Evolutionary conservation across 176 grass and related monocot genomes (phyloP).

Genomic region (Bromus sterilis): DNA sequence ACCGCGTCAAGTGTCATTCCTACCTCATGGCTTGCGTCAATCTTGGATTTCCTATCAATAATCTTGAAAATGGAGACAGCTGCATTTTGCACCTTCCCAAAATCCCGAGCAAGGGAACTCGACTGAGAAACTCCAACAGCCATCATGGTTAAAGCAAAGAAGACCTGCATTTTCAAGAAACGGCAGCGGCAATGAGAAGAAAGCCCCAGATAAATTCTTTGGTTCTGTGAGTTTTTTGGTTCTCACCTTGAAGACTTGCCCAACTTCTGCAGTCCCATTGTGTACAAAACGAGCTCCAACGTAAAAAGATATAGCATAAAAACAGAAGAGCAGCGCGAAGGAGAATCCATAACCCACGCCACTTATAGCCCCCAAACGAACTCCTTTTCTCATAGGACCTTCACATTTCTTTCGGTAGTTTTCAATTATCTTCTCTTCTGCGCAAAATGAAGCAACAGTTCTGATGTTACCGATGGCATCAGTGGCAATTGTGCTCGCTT

Average conservation of each 20-base stretch:
- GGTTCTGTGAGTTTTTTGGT: background rate
- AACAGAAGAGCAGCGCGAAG: slow-evolving; percentile 50
- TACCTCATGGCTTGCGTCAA: slow-evolving; percentile 52
- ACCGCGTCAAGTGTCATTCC: slow-evolving; percentile 30
- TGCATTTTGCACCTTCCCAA: slow-evolving; percentile 49
- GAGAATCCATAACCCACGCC: slow-evolving; percentile 60
- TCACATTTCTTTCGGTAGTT: slow-evolving; percentile 55
- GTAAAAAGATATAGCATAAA: slow-evolving; percentile 65
- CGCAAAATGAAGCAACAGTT: slow-evolving; percentile 62
- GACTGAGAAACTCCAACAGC: slow-evolving; percentile 50
- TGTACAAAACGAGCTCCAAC: slow-evolving; percentile 51
- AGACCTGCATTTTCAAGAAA: slow-evolving; percentile 43
- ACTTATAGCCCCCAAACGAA: slow-evolving; percentile 52
- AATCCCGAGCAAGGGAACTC: slow-evolving; percentile 50
- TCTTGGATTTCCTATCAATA: slow-evolving; percentile 58
- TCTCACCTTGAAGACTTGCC: slow-evolving; percentile 57
- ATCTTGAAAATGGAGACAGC: slow-evolving; percentile 63
- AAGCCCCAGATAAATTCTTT: background rate
- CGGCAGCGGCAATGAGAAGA: background rate
- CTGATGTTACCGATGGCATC: slow-evolving; percentile 63
- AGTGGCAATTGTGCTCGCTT: slow-evolving; percentile 70
- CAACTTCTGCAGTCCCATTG: slow-evolving; percentile 37
- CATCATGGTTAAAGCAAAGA: slow-evolving; percentile 71
- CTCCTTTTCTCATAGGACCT: slow-evolving; percentile 42
- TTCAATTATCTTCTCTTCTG: slow-evolving; percentile 43